Base-by-base conservation (phyloP, 225 moss, liverwort and hornwort genomes). In the Ulota crispa region DNA sequence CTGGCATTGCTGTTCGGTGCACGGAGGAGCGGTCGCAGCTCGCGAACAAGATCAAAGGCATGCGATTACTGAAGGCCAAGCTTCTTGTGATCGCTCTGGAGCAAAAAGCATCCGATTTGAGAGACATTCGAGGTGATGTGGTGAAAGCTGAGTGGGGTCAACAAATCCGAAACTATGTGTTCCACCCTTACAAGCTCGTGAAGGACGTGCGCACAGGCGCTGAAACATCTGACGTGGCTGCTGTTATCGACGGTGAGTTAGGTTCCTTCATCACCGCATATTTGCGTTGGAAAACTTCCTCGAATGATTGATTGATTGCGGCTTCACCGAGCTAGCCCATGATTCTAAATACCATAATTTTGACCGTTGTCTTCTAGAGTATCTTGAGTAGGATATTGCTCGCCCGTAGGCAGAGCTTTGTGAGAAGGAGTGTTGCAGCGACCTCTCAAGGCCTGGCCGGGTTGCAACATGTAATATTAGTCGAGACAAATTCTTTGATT, bases 121-220 rank as follows among this genome's bases (percentile, higher is more conserved):
- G 76, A 84, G 89, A 96, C 55, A 99, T 99, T 32, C 87, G 91
- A 83, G 99, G 99, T 32, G 99, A 99, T 56, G 75, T 91, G 34
- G 99, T 99, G 64, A 99, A 99, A 85, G 99, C 96, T 61, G 99
- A 99, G 85, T 99, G 99, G 99, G 99, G 99, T 61, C 99, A 99
- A 73, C 99, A 99, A 81, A 96, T 99, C 23, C 88, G 99, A 78
- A 99, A 99, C 56, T 96, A 99, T 77, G 99, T 99, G 37, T 93
- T 99, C 60, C 99, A 99, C 77, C 99, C 99, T 31, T 99, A 99
- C 85, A 99, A 99, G 82, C 87, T 99, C 50, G 99, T 99, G 83
- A 99, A 99, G 81, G 99, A 99, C 88, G 91, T 96, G 24, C 89
- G 99, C 80, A 94, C 99, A 9, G 92, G 94, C 6, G 83, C 87